Evolutionary conservation across 2,329 filamentous ascomycete genomes (phyloP).

Genomic region (Trichophyton simii): DNA sequence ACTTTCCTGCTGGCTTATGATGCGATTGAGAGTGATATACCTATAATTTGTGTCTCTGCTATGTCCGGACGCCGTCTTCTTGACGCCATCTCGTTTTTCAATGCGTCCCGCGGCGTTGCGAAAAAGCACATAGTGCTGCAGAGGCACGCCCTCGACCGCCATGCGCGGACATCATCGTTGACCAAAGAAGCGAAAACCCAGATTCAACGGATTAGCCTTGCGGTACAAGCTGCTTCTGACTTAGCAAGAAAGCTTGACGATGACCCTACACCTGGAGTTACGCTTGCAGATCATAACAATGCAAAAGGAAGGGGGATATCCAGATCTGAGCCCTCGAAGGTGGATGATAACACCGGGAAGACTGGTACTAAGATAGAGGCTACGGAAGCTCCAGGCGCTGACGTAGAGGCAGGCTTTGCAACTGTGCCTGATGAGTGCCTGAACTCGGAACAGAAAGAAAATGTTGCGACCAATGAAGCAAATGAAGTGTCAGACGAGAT

Average conservation of each 20-base stretch:
- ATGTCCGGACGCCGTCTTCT: constrained; percentile 53
- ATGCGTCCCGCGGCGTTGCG: constrained; percentile 56
- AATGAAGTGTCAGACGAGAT: constrained; percentile 45
- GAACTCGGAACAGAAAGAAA: not conserved
- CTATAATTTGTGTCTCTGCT: constrained; percentile 2
- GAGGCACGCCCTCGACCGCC: constrained; percentile 49
- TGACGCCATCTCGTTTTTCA: constrained; percentile 58
- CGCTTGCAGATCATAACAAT: not conserved
- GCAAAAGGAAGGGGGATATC: not conserved
- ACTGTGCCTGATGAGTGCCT: not conserved
- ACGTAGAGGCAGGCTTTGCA: not conserved
- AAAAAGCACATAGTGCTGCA: constrained; percentile 49
- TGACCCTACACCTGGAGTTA: constrained; percentile 13
- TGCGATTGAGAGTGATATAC: not conserved
- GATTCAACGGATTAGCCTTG: constrained; percentile 49
- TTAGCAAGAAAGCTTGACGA: constrained; percentile 48
- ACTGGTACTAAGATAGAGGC: not conserved
- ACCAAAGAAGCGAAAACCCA: constrained; percentile 50
- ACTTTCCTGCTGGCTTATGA: not conserved
- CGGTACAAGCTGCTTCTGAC: constrained; percentile 47
- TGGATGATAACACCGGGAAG: not conserved
- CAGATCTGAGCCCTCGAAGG: not conserved
- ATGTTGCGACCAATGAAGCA: constrained; percentile 20
- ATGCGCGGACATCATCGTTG: constrained; percentile 51
- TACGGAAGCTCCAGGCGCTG: not conserved